Conservation (phyloP, 1,284 basidiomycete species). For the Coniophora puteana region DNA sequence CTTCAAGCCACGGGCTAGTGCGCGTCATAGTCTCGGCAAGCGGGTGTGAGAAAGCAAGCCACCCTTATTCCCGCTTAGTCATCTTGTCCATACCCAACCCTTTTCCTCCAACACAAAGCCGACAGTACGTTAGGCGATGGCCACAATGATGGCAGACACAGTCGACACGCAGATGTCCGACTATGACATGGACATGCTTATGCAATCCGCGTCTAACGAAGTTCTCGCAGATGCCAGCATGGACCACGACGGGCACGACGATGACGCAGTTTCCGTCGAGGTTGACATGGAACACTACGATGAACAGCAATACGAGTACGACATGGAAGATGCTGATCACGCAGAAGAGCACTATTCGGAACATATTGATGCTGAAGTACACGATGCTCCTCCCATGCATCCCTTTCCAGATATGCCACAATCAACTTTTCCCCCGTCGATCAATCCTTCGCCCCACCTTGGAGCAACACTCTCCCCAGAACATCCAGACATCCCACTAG, state of each 20-base stretch:
- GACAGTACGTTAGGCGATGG: no score
- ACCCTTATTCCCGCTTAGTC: no score
- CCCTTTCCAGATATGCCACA: slow-evolving; percentile 13
- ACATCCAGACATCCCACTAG: slow-evolving; percentile 3
- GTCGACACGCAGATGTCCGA: slow-evolving; percentile 71
- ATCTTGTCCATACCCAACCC: no score
- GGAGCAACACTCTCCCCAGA: neutral
- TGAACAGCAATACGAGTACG: slow-evolving; percentile 59
- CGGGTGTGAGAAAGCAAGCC: no score
- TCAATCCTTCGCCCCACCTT: neutral
- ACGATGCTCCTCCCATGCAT: slow-evolving; percentile 44
- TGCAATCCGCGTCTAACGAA: slow-evolving; percentile 50
- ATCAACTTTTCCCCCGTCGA: neutral
- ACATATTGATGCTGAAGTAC: slow-evolving; percentile 56
- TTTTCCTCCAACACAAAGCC: no score
- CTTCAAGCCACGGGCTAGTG: no score
- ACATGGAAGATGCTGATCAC: slow-evolving; percentile 62
- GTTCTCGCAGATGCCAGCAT: slow-evolving; percentile 55
- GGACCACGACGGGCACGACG: slow-evolving; percentile 52
- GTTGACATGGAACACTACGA: slow-evolving; percentile 69
- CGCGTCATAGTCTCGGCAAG: no score
- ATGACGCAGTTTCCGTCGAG: slow-evolving; percentile 47
- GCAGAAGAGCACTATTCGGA: slow-evolving; percentile 33
- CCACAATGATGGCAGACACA: slow-evolving; percentile 29
- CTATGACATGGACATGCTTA: slow-evolving; percentile 64